Base-by-base conservation (phyloP, 305 asterid species). In the Lippia alba region DNA sequence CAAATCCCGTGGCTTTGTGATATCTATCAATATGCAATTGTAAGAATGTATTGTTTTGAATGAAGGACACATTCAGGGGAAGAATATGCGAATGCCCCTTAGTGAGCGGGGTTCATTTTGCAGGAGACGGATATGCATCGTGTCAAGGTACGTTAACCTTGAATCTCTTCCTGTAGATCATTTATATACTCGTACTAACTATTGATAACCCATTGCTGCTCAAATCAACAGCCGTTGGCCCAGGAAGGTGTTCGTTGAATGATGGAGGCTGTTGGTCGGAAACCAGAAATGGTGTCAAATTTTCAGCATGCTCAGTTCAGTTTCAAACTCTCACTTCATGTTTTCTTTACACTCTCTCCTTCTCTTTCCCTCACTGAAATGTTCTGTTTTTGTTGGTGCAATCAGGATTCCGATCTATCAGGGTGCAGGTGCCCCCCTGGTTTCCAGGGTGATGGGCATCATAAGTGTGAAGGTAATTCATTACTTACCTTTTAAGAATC, bases 241-340 rank as follows among this genome's bases (percentile, higher is more conserved):
- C 96, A 4, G 97, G 98, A 79, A 86, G 98, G 82, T 94, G 98
- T 77, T 66, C 76, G 11, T 63, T 86, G 16, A 79, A 91, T 74
- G 77, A 89, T 15, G 98, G 98, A 61, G 97, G 92, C 15, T 91
- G 96, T 84, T 94, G 98, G 98, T 80, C 91, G 4, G 89, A 81
- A 12, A 69, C 81, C 57, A 82, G 34, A 76, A 74, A 87, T 11
- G 92, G 96, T 49, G 61, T 30, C 34, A 82, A 59, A 74, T 82
- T 83, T 62, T 94, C 98, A 32, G 96, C 96, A 45, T 94, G 98
- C 89, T 61, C 67, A 76, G 98, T 92, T 79, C 64, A 71, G 88
- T 86, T 24, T 70, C 44, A 50, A 36, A 60, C 19, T 15, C 20
- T 61, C 33, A 1, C 20, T 19, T 55, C 40, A 63, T 20, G 10